Evolutionary conservation across 1,139 yeast genomes (phyloP), one percentile per base, ranked within the genome.

Genomic region (Debaryomyces coudertii): DNA sequence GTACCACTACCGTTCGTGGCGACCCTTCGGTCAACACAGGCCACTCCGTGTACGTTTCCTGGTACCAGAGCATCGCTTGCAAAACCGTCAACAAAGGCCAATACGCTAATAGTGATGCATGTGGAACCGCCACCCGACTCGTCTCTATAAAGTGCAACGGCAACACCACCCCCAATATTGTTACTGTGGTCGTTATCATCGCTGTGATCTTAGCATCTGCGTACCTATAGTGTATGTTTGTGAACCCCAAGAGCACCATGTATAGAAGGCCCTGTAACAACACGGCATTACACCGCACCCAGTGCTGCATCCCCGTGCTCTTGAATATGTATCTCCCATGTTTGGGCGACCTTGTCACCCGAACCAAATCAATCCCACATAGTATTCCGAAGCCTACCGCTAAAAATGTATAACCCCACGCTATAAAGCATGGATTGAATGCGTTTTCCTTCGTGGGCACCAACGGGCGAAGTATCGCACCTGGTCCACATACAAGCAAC

Each of bases 401-500:
- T 22, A 53, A 44, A 8, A 47, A 14, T 4, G 43, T 24, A 8
- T 48, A 30, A 25, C 37, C 25, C 22, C 44, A 40, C 5, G 50
- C 46, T 29, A 80, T 48, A 52, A 82, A 77, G 53, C 87, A 81
- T 2, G 86, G 86, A 46, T 78, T 80, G 52, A 83, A 63, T 0
- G 85, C 83, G 56, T 80, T 82, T 4, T 71, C 71, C 11, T 61
- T 48, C 22, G 58, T 49, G 4, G 67, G 63, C 2, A 62, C 65
- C 50, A 58, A 50, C 7, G 62, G 62, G n/a, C 49, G 51, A 8
- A 50, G 39, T 4, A 57, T 25, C 1, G 61, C 50, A 2, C 33
- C 22, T 9, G 47, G 4, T 9, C 61, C 61, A 45, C 61, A 57
- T n/a, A 40, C 25, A 30, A 53, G 39, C 18, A 7, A 7, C 30